Evolutionary conservation across 1,139 yeast genomes (phyloP).

Genomic region (Taphrina flavorubra): DNA sequence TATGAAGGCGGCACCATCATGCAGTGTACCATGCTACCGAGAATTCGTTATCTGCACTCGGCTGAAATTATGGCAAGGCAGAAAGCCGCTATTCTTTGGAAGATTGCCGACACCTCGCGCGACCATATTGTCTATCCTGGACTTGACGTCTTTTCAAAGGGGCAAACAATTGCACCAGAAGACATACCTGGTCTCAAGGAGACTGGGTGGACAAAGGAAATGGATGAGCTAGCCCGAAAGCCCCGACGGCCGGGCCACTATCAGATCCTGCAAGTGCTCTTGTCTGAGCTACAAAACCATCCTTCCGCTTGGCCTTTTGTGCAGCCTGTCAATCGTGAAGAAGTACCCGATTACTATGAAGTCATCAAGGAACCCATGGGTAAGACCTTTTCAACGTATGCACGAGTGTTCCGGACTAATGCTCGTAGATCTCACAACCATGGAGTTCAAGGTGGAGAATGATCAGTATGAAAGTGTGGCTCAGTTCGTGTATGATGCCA

Average conservation of each 20-base stretch:
- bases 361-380: constrained; percentile 97
- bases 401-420: background rate
- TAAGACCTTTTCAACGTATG: background rate
- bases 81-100: constrained; percentile 86
- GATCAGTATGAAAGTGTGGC: constrained; percentile 91
- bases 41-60: constrained; percentile 84
- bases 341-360: constrained; percentile 94
- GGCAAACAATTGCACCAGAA: constrained; percentile 53
- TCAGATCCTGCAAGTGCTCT: constrained; percentile 85
- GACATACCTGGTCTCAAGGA: constrained; percentile 62
- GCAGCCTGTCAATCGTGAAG: constrained; percentile 88
- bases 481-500: constrained; percentile 86
- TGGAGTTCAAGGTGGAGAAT: constrained; percentile 91
- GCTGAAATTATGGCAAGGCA: constrained; percentile 83
- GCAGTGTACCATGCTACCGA: constrained; percentile 95
- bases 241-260: constrained; percentile 96
- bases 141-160: constrained; percentile 65
- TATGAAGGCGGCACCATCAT: constrained; percentile 98
- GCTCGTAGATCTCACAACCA: constrained; percentile 74
- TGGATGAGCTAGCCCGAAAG: constrained; percentile 94
- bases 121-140: constrained; percentile 87
- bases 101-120: constrained; percentile 76
- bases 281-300: constrained; percentile 87
- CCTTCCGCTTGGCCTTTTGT: constrained; percentile 99
- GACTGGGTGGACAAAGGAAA: constrained; percentile 98